Evolutionary conservation across 2,329 filamentous ascomycete species (phyloP), one percentile per base, ranked within the genome.

Genomic region (Orbilia brochopaga): DNA sequence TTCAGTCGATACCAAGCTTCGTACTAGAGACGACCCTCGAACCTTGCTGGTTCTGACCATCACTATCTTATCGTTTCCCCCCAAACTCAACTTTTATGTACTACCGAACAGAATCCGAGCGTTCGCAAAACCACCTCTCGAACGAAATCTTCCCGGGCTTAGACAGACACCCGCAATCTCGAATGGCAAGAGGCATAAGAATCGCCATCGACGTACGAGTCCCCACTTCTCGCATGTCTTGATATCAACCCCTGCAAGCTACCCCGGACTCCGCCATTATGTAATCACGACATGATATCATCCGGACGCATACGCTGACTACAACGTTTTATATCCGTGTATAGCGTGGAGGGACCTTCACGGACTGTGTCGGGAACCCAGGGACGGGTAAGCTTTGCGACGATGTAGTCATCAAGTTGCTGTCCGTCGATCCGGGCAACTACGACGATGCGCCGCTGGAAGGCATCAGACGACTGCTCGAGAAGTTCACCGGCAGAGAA

Each of bases 401-500:
- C 78, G 90, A 94, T 78, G 84, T 92, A 58, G 83, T 95, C 63
- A 91, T 94, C 80, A 95, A 95, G 81, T 86, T 96, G 1, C 86
- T 96, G 17, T 96, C 91, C 1, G 91, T 93, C 77, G 92, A 96
- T 79, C 92, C 92, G 1, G 84, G 86, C 63, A 96, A 96, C 81
- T 97, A 97, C 81, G 84, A 88, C 15, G 92, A 97, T 82, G 92
- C 92, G 11, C 92, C 92, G 1, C 85, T 96, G 17, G 92, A 96
- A 82, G 92, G 92, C 27, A 96, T 96, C 78, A 87, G 92, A 15
- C 88, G 92, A 66, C 87, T 96, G 64, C 86, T 96, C 80, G 88
- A 88, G 75, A 87, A 86, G 76, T 95, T 95, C 79, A 86, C 87
- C 1, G 84, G 85, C 60, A 84, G 85, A 66, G 88, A 93, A 2